phyloP scores from a whole-genome alignment of 441 rosid species.

The Monsonia emarginata region DNA sequence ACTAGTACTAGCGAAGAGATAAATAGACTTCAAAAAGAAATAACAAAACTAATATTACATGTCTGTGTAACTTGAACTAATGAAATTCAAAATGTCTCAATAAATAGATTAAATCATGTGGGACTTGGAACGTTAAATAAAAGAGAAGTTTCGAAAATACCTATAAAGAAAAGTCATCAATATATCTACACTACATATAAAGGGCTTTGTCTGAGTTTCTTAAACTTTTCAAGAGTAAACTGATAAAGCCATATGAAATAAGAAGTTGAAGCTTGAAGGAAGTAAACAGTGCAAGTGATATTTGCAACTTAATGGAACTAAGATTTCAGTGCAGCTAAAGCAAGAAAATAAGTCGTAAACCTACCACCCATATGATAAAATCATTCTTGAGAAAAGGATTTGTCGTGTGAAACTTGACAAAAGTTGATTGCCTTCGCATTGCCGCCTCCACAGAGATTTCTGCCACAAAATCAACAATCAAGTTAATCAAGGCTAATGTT shows the following conservation, averaged over 20 bases:
- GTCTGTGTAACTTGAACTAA: background rate
- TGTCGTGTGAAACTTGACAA: constrained; percentile 51
- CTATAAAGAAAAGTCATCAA: background rate
- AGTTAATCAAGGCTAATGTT: background rate
- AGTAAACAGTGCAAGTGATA: background rate
- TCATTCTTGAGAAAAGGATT: constrained; percentile 45
- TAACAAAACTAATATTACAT: background rate
- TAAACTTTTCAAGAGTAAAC: background rate
- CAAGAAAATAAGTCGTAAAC: constrained; percentile 17
- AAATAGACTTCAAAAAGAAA: background rate
- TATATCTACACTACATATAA: background rate
- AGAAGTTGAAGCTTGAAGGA: background rate
- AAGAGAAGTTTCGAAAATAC: background rate
- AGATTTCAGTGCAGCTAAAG: constrained; percentile 1
- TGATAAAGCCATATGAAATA: background rate
- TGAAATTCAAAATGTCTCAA: background rate
- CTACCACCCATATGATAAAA: constrained; percentile 73
- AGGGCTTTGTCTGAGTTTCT: background rate
- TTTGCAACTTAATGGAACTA: background rate
- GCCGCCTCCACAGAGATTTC: constrained; percentile 42
- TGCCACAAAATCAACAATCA: constrained; percentile 24
- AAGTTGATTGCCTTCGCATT: constrained; percentile 61
- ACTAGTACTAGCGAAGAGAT: background rate
- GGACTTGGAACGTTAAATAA: background rate
- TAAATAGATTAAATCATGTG: background rate